Base-by-base conservation (phyloP, 495 filamentous ascomycete genomes). In the Lasiosphaeria miniovina region DNA sequence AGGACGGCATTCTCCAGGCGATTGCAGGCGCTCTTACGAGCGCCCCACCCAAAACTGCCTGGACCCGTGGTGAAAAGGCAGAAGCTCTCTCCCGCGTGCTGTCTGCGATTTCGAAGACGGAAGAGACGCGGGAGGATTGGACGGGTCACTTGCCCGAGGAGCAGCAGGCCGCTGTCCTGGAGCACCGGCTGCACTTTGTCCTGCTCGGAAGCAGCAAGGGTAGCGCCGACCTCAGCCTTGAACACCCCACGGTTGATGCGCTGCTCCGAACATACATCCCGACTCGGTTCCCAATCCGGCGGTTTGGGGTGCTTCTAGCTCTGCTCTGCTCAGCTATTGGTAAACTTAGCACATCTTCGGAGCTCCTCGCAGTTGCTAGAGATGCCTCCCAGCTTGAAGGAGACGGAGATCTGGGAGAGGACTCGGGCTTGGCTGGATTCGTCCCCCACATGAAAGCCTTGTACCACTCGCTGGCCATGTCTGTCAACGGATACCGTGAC, bases 361-460 rank as follows among this genome's bases (percentile, higher is more conserved):
- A 75, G 34, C 60, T 80, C 17, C 65, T 66, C 32, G 38, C 65
- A 1, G 66, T 77, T n/a, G 59, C 68, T 36, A 79, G 81, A 63
- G 77, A 70, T 11, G 68, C 68, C 10, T 53, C 75, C 0, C 64
- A 61, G 43, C 41, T 77, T 11, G 61, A 72, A 4, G 58, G 64
- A 11, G 65, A 67, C 10, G 62, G 58, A 4, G 65, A 72, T 8
- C 57, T 82, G 8, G 77, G 74, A 10, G 66, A 80, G 15, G 90
- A 96, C 65, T 54, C 67, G 31, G 80, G 79, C 11, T 65, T 93
- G 11, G 62, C 67, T 5, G 55, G 65, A 5, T 89, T 83, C 57
- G 55, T 79, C 6, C 73, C 74, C 10, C 84, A 93, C 62, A 69
- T 93, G 31, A 75, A 72, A 58, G 84, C 84, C 24, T 77, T 84